A percentile compares a stretch with the other conserved stretches of the same genome.
Evolutionary conservation across 208 protist species (phyloP).

Genomic region (Angomonas ambiguus): DNA sequence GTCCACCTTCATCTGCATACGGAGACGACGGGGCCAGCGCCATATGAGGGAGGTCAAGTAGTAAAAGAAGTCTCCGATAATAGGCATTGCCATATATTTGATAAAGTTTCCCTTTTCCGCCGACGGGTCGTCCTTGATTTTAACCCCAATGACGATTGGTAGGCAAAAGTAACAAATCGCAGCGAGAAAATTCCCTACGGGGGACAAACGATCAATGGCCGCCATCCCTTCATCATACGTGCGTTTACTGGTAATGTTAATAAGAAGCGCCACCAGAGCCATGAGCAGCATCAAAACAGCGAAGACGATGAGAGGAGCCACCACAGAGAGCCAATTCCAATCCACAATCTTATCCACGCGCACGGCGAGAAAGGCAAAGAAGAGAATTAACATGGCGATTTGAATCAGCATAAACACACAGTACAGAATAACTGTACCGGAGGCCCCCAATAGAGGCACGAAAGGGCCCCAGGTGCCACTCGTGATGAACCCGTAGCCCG

Average conservation of each 20-base stretch:
- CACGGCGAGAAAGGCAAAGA: constrained; percentile 62
- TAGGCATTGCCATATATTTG: constrained; percentile 56
- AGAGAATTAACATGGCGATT: constrained; percentile 49
- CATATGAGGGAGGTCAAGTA: constrained; percentile 84
- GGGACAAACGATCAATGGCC: constrained; percentile 55
- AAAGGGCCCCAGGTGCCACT: constrained; percentile 86
- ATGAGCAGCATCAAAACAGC: constrained; percentile 36
- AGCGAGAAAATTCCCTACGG: constrained; percentile 71
- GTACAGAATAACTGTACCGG: constrained; percentile 53
- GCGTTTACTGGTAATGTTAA: constrained; percentile 37
- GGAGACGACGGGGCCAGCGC: constrained; percentile 69
- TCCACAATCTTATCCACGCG: constrained; percentile 32
- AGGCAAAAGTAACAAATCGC: constrained; percentile 52
- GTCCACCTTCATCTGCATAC: constrained; percentile 69
- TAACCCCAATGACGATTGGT: constrained; percentile 45
- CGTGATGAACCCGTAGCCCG: constrained; percentile 74
- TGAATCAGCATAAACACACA: constrained; percentile 47
- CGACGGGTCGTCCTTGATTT: constrained; percentile 26
- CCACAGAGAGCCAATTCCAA: constrained; percentile 40
- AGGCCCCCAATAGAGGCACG: constrained; percentile 51
- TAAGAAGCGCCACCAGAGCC: constrained; percentile 43
- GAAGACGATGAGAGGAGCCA: constrained; percentile 57
- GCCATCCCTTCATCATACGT: constrained; percentile 62
- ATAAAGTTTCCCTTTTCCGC: constrained; percentile 33
- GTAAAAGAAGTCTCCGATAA: constrained; percentile 74